Base-by-base conservation (phyloP, 108 stramenopile species). In the Pseudonitzschia multistriata region DNA sequence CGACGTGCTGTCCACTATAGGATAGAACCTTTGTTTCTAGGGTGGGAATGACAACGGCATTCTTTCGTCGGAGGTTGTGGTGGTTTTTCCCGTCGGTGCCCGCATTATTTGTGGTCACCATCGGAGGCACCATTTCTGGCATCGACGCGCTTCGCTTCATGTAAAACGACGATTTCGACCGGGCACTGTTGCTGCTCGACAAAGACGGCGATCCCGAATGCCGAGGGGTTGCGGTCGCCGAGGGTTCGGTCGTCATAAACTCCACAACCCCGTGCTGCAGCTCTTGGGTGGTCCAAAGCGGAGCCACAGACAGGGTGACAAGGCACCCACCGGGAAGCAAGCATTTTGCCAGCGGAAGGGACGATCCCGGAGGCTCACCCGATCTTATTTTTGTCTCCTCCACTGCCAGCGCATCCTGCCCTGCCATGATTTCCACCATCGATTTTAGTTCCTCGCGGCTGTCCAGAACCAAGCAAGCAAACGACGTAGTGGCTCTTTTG, bases 301-400 rank as follows among this genome's bases (percentile, higher is more conserved):
- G 35, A 2, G 47, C n/a, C 27, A 60, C 49, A 8, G 70, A 49
- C 7, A 71, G 45, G 14, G 56, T 45, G 14, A 71, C 15, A 4
- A 36, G 45, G 30, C 56, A 53, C 31, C 70, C 70, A 71, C 70
- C 70, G 13, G 70, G 60, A 6, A 62, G 48, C 2, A 71, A 42
- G 13, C 33, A 71, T 57, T 55, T 71, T 33, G 59, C 28, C 39
- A 59, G 56, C 25, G 56, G 24, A 5, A 19, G 39, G 17, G 28
- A 15, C 31, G 49, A 36, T 5, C 13, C 29, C 29, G 8, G n/a
- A 10, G 5, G 14, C 24, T 21, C 22, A 3, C 13, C 14, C 42
- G 42, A 45, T 13, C 1, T 1, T 45, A 52, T 52, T 22, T 11
- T 13, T 0, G 19, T 24, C 33, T 37, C 8, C 13, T 30, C 53